Percentiles rank a stretch among this genome's conserved stretches.
Evolutionary conservation across 2,329 filamentous ascomycete species (phyloP).

Genomic region (Coniochaeta pulveracea): DNA sequence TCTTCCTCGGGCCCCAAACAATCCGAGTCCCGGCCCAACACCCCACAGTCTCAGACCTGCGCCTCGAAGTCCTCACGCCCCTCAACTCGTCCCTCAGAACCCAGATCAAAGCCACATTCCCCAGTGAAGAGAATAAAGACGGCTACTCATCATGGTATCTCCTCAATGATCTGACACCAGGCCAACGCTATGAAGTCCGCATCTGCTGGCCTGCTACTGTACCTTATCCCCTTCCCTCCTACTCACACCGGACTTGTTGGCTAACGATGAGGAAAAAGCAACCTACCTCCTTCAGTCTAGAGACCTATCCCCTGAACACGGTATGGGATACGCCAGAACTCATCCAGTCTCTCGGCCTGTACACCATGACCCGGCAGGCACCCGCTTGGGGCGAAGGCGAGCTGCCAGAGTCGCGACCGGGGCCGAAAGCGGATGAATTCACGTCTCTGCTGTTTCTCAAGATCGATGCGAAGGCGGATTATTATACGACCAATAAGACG

Average conservation of each 20-base stretch:
- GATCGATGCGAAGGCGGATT: conserved; percentile 69
- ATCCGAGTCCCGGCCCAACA: conserved; percentile 42
- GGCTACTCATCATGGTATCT: conserved; percentile 69
- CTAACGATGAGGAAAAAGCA: conserved; percentile 41
- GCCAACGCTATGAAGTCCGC: conserved; percentile 78
- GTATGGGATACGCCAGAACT: conserved; percentile 54
- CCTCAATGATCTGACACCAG: conserved; percentile 56
- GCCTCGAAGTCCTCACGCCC: conserved; percentile 54
- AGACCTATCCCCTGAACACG: conserved; percentile 47
- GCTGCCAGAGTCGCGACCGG: conserved; percentile 5
- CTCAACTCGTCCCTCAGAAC: conserved; percentile 45
- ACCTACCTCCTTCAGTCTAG: conserved; percentile 69
- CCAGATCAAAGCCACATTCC: conserved; percentile 56
- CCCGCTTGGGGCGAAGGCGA: conserved; percentile 9
- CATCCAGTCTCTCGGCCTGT: conserved; percentile 51
- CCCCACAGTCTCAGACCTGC: conserved; percentile 47
- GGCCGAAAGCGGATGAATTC: conserved; percentile 14
- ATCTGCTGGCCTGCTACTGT: conserved; percentile 92
- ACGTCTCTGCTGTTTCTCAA: conserved; percentile 60
- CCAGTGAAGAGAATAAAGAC: conserved; percentile 34
- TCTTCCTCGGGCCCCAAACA: conserved; percentile 64
- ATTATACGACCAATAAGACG: conserved; percentile 61
- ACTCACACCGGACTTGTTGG: no score
- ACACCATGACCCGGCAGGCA: conserved; percentile 39
- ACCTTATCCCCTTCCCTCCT: conserved; percentile 12